Evolutionary conservation across 805 yeast genomes (phyloP), one percentile per base, ranked within the genome.

Genomic region (Priceomyces melissophilus): DNA sequence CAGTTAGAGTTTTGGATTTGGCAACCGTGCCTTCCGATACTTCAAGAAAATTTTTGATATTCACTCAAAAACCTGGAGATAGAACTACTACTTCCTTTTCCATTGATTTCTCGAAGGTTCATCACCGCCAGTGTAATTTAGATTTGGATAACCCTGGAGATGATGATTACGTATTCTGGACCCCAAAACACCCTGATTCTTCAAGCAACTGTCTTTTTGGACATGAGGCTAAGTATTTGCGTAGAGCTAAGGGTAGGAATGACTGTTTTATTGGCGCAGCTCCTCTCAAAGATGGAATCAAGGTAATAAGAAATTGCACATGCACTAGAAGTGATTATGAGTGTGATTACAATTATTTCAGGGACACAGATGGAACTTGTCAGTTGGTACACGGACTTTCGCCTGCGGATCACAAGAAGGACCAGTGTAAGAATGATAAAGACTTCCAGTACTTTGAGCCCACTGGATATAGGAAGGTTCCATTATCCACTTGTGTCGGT

Each of bases 21-120:
- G 85, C 88, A 0, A 91, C 98, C 1, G 89, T 88, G 27, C 98
- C 98, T 3, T 76, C 87, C 2, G 98, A 91, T 60, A 86, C 88
- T n/a, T 80, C 95, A 3, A 67, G 89, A 45, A 81, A 82, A 53
- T 89, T 93, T 56, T 52, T 87, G 35, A 57, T 93, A 3, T 73
- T 89, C 49, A 81, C 77, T 1, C 60, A 63, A 30, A 30, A 38
- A 2, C 50, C 56, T 3, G 39, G 52, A 1, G 81, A 76, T 29
- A 71, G 60, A 11, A 54, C 65, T 31, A 76, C 85, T 0, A 67
- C 69, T 13, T 65, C 81, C 1, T 57, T 44, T 39, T 53, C 67
- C 4, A 47, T 69, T 33, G 75, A 69, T 42, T 69, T 69, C 47
- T 51, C 70, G n/a, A 50, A 55, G 32, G 47, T 61, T 25, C 57